Evolutionary conservation across 345 rosid genomes (phyloP).

Genomic region (Salix koriyanagi): DNA sequence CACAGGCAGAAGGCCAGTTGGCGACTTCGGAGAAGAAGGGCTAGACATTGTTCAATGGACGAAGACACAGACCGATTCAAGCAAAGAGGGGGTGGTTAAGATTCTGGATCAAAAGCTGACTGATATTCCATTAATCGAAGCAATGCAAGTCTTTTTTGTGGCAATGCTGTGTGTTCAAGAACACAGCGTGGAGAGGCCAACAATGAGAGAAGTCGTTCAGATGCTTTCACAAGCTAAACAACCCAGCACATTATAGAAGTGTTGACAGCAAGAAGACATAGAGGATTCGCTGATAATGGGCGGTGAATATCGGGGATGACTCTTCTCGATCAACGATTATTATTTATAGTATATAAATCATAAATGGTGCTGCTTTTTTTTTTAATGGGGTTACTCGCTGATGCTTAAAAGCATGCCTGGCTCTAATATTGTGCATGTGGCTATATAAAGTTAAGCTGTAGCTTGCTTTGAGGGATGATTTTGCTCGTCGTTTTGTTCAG

Average conservation of each 20-base stretch:
- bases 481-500: background rate
- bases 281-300: background rate
- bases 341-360: background rate
- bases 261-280: background rate
- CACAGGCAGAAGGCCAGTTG: slow-evolving; percentile 55
- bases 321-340: background rate
- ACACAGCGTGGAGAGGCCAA: slow-evolving; percentile 59
- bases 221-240: slow-evolving; percentile 60
- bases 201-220: slow-evolving; percentile 70
- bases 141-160: slow-evolving; percentile 51
- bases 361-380: background rate
- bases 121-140: slow-evolving; percentile 45
- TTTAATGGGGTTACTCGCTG: background rate
- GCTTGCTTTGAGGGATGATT: background rate
- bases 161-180: slow-evolving; percentile 63
- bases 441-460: background rate
- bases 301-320: background rate
- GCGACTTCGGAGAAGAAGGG: slow-evolving; percentile 55
- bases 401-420: background rate
- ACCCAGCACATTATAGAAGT: slow-evolving; percentile 16
- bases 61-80: slow-evolving; percentile 30
- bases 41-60: slow-evolving; percentile 68
- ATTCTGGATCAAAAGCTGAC: slow-evolving; percentile 46
- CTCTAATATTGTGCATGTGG: background rate
- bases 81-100: slow-evolving; percentile 34